Base-by-base conservation (phyloP, 495 filamentous ascomycete genomes). In the Aspergillus baeticus region DNA sequence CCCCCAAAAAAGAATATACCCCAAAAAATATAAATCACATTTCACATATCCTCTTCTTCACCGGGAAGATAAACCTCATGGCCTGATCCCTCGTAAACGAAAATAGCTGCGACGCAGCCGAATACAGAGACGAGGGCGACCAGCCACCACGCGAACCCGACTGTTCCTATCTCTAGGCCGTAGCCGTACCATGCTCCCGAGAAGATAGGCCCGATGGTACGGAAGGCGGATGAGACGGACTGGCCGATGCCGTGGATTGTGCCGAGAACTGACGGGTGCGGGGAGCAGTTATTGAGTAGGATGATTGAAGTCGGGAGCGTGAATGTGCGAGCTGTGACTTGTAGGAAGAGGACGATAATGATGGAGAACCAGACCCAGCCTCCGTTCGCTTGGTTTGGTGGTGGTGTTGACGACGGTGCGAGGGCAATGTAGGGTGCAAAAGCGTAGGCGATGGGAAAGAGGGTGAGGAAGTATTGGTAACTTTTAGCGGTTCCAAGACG, bases 201-300 rank as follows among this genome's bases (percentile, higher is more conserved):
- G 23, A 89, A 62, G 14, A 90, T 78, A 3, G 91, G 91, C 0
- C 89, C 91, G 18, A 93, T 69, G 3, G 91, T 90, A 36, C 90
- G 78, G 41, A 86, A 85, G 22, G 84, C 81, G 34, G 81, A 85
- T 34, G 81, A 86, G 8, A 87, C 87, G 58, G 81, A 89, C 71
- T 92, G 87, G 10, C 84, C 90, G 18, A 93, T 79, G 5, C 91
- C 91, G 70, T 96, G 91, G 31, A 94, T 81, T 2, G 89, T 91
- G 1, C 89, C 88, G 10, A 96, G 77, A 6, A 93, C 89, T 23
- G 81, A 85, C 0, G 90, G 90, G 62, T 92, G 89, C 2, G 91
- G 89, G 42, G 84, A 87, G 71, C 86, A 88, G 66, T 96, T 94
- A 61, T 93, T 94, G 29, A 93, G 77, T 6, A 96, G 73, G 52